phyloP scores from a whole-genome alignment of 192 early-diverging fungal genomes.

The Haplosporangium gracile region DNA sequence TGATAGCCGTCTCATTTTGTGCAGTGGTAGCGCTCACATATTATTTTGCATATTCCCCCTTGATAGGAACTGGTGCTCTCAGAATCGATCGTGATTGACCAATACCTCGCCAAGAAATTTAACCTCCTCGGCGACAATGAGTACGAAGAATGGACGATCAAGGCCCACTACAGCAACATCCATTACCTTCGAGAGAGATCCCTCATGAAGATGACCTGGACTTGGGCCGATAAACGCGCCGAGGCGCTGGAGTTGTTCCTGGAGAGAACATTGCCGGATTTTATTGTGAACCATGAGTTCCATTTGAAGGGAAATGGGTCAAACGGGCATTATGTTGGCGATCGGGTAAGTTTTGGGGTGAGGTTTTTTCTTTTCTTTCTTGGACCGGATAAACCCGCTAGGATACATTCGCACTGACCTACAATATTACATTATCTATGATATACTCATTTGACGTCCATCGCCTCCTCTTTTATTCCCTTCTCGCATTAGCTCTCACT shows the following conservation, averaged over 20 bases:
- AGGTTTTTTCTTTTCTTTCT: too few relatives aligned
- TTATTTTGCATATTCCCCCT: background rate
- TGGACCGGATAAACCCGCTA: background rate
- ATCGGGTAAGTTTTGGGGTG: background rate
- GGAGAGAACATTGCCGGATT: conserved; percentile 7
- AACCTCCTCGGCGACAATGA: conserved; percentile 25
- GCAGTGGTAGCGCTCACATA: background rate
- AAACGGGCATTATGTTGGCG: conserved; percentile 38
- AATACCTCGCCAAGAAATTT: conserved; percentile 30
- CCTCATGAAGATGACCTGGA: conserved; percentile 27
- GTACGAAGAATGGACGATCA: conserved; percentile 28
- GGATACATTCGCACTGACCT: background rate
- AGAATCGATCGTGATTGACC: conserved; percentile 29
- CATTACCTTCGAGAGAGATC: conserved; percentile 41
- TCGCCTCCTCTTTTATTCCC: background rate
- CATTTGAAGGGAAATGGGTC: conserved; percentile 30
- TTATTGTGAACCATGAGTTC: conserved; percentile 20
- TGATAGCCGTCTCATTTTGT: background rate
- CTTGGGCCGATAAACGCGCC: conserved; percentile 23
- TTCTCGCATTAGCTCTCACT: conserved; percentile 5
- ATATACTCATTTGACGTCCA: background rate
- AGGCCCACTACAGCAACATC: conserved; percentile 29
- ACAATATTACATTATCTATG: background rate
- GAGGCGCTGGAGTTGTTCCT: conserved; percentile 15
- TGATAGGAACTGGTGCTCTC: conserved; percentile 2